These are phyloP conservation scores for Tuber microsphaerosporum DNA, from an alignment of 495 filamentous ascomycete genomes.

Conservation along the genomic window DNA sequence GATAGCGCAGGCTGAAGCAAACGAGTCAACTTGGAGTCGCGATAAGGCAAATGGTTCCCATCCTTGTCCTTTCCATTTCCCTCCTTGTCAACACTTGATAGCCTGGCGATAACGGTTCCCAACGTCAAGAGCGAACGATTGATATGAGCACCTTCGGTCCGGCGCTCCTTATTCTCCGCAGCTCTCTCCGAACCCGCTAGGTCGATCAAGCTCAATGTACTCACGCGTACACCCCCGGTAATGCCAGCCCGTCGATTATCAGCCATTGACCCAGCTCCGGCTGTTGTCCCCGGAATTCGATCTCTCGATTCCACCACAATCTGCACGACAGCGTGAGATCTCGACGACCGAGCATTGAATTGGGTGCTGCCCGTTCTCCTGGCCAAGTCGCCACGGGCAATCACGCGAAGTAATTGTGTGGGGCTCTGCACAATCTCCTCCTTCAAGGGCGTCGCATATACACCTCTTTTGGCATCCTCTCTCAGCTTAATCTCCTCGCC, in stretches of 20 bases:
- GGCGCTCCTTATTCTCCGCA: slow-evolving; percentile 86
- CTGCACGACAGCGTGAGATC: slow-evolving; percentile 95
- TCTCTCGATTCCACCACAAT: slow-evolving; percentile 97
- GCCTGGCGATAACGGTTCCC: slow-evolving; percentile 84
- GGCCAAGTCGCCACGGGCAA: slow-evolving; percentile 87
- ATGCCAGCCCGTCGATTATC: slow-evolving; percentile 65
- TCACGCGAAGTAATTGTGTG: slow-evolving; percentile 88
- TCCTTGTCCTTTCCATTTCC: slow-evolving; percentile 66
- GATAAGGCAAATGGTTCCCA: slow-evolving; percentile 86
- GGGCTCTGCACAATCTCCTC: slow-evolving; percentile 98
- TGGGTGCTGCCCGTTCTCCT: slow-evolving; percentile 86
- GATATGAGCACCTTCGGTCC: slow-evolving; percentile 94
- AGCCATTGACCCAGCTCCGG: slow-evolving; percentile 41
- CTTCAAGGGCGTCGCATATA: slow-evolving; percentile 91
- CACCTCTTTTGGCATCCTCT: slow-evolving; percentile 90
- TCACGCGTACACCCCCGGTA: slow-evolving; percentile 84
- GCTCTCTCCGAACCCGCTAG: slow-evolving; percentile 92
- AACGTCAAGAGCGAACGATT: slow-evolving; percentile 95
- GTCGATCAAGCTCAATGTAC: slow-evolving; percentile 91
- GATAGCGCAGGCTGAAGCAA: slow-evolving; percentile 87
- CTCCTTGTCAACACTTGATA: slow-evolving; percentile 75
- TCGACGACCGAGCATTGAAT: slow-evolving; percentile 91
- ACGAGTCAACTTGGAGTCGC: slow-evolving; percentile 93
- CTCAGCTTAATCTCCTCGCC: slow-evolving; percentile 93
- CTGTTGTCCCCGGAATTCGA: slow-evolving; percentile 55